Evolutionary conservation across 2,329 filamentous ascomycete species (phyloP).

Genomic region (Fusarium nelsonii): DNA sequence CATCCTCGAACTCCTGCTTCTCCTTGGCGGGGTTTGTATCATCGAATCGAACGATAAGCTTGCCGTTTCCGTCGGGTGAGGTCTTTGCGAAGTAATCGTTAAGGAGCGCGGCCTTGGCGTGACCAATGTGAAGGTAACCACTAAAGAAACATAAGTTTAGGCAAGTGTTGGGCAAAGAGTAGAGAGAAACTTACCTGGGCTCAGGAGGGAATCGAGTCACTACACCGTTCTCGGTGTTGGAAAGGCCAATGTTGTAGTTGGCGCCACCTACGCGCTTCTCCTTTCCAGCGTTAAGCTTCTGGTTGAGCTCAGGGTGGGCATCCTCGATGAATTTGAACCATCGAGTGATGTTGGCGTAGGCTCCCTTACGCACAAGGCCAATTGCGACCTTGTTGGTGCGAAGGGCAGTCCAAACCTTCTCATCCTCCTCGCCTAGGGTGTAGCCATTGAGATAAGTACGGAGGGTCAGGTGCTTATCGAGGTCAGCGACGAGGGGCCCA

Average conservation of each 20-base stretch:
- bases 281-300: conserved; percentile 69
- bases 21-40: conserved; percentile 98
- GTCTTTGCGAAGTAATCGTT: conserved; percentile 98
- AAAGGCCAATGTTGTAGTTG: conserved; percentile 89
- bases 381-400: conserved; percentile 87
- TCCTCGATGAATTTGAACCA: conserved; percentile 92
- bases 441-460: conserved; percentile 90
- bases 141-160: conserved; percentile 41
- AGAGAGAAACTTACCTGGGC: conserved; percentile 74
- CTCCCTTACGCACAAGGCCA: conserved; percentile 82
- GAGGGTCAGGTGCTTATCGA: conserved; percentile 89
- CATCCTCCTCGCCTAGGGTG: conserved; percentile 79
- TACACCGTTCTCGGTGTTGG: conserved; percentile 87
- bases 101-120: conserved; percentile 92
- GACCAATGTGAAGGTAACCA: conserved; percentile 94
- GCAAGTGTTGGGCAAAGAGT: conserved; percentile 17
- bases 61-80: conserved; percentile 92
- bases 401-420: conserved; percentile 84
- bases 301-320: conserved; percentile 79
- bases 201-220: conserved; percentile 94
- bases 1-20: conserved; percentile 95
- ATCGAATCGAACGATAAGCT: conserved; percentile 91
- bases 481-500: conserved; percentile 77
- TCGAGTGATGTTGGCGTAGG: conserved; percentile 80
- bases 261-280: conserved; percentile 81